phyloP scores from a whole-genome alignment of 768 basidiomycete genomes.

The Butyriboletus loyo region DNA sequence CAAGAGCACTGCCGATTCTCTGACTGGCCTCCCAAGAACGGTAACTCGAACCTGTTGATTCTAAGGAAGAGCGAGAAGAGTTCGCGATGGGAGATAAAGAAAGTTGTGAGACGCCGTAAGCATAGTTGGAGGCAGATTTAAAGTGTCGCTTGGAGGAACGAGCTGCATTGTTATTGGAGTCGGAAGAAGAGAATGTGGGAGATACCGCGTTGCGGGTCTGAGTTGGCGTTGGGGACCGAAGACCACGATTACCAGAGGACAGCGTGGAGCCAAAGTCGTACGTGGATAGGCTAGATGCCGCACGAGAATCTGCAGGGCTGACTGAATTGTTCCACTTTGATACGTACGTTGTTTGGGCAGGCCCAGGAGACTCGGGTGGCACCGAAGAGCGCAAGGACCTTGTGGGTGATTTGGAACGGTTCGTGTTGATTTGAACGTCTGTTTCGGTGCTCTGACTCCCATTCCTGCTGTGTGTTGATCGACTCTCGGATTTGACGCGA shows the following conservation, averaged over 20 bases:
- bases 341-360: conserved; percentile 31
- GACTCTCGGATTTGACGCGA: conserved; percentile 31
- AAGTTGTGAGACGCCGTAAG: conserved; percentile 51
- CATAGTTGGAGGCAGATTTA: conserved; percentile 48
- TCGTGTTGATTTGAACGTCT: conserved; percentile 24
- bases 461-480: conserved; percentile 47
- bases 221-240: conserved; percentile 69
- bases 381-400: conserved; percentile 54
- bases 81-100: conserved; percentile 70
- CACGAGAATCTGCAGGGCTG: conserved; percentile 37
- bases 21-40: conserved; percentile 72
- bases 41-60: conserved; percentile 81
- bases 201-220: conserved; percentile 56
- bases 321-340: conserved; percentile 30
- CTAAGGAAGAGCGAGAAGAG: conserved; percentile 76
- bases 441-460: conserved; percentile 52
- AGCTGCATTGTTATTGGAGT: conserved; percentile 39
- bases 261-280: conserved; percentile 47
- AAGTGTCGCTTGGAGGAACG: conserved; percentile 56
- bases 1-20: conserved; percentile 49
- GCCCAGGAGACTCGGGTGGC: conserved; percentile 57
- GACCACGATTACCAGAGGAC: conserved; percentile 36
- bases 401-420: conserved; percentile 41
- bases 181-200: conserved; percentile 34
- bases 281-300: conserved; percentile 48